Conservation (phyloP, 139 green algal genomes). For the Tetraselmis chui region DNA sequence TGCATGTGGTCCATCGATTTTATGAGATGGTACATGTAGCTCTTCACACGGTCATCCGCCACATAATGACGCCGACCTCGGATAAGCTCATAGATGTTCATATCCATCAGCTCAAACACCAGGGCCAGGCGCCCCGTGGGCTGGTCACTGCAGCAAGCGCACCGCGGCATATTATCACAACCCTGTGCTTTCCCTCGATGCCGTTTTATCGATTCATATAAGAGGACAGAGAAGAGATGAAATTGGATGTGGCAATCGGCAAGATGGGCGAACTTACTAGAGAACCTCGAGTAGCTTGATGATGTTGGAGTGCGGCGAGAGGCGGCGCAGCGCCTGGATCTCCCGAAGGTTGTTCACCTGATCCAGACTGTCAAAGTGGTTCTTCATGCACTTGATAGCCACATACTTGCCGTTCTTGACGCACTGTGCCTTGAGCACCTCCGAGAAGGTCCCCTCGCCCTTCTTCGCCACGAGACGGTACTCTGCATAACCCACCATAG, state of each 20-base stretch:
- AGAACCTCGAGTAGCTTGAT: conserved; percentile 81
- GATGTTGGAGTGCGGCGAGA: conserved; percentile 74
- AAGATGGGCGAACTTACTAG: conserved; percentile 41
- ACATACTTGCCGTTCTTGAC: conserved; percentile 85
- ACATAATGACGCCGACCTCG: conserved; percentile 73
- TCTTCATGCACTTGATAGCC: conserved; percentile 89
- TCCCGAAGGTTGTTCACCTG: conserved; percentile 82
- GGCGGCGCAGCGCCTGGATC: conserved; percentile 72
- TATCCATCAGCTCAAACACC: conserved; percentile 86
- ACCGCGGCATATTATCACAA: too few relatives aligned
- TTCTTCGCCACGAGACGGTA: conserved; percentile 85
- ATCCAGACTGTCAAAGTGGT: conserved; percentile 78
- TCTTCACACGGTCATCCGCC: conserved; percentile 63
- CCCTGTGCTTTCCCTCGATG: too few relatives aligned
- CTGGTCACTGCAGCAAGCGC: conserved; percentile 59
- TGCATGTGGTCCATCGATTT: conserved; percentile 87
- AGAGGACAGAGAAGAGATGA: too few relatives aligned
- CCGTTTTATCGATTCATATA: too few relatives aligned
- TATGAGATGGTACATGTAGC: conserved; percentile 84
- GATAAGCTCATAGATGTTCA: conserved; percentile 73
- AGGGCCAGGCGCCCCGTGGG: conserved; percentile 77
- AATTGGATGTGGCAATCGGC: too few relatives aligned
- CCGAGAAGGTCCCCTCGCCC: conserved; percentile 78
- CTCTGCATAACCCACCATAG: too few relatives aligned
- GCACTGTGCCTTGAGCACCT: conserved; percentile 83